Base-by-base conservation (phyloP, 306 rosid genomes). In the cucumber (Cucumis sativus) region DNA sequence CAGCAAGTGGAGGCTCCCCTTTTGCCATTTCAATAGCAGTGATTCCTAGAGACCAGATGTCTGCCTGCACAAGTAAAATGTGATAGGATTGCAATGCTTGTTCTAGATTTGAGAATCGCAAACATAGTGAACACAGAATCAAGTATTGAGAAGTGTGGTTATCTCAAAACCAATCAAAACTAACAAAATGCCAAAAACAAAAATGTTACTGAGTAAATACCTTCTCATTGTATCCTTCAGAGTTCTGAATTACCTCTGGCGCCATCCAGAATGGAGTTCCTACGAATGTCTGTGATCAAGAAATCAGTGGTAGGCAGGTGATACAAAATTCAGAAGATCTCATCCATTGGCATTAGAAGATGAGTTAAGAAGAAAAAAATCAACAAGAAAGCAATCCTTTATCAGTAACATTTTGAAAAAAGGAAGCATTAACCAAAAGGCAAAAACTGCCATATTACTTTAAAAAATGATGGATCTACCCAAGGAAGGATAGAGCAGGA, bases 181-280 rank as follows among this genome's bases (percentile, higher is more conserved):
- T 10, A 54, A 15, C 25, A 52, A 73, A 73, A 73, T 0, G 17
- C 49, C 12, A 21, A 72, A 47, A 23, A 47, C 49, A 51, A 16
- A 51, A 6, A 52, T 49, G 60, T 9, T 51, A 15, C 76, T 16
- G 16, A 7, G 61, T 30, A 73, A 52, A 80, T 85, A 96, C 99
- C 99, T 96, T 96, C 84, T 92, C 99, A 81, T 96, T 88, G 80
- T 96, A 96, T 80, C 99, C 99, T 16, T 96, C 99, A 28, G 94
- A 80, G 76, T 92, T 96, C 83, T 96, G 98, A 90, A 96, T 96
- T 74, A 96, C 99, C 89, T 96, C 99, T 9, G 98, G 99, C 60
- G 99, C 99, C 99, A 96, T 96, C 99, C 99, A 96, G 82, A 92
- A 96, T 45, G 99, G 99, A 21, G 99, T 96, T 81, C 99, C 99